Evolutionary conservation across 139 green algal genomes (phyloP).

Genomic region (Chlamydomonas eustigma): DNA sequence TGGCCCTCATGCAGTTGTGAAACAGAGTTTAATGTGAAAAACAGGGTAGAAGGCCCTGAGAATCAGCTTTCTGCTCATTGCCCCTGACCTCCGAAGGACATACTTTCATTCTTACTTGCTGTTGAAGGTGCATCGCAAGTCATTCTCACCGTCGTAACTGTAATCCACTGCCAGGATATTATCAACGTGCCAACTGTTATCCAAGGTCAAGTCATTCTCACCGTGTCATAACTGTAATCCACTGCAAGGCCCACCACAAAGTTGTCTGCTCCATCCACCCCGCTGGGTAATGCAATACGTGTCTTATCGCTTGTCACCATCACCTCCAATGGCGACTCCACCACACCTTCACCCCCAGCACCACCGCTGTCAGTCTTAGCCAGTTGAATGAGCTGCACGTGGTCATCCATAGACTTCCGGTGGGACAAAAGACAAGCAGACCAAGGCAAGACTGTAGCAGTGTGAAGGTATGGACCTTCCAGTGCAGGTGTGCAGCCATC

Average conservation of each 20-base stretch:
- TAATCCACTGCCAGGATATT: too few species aligned
- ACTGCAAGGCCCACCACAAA: constrained; percentile 38
- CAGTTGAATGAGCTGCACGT: constrained; percentile 39
- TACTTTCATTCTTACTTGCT: too few species aligned
- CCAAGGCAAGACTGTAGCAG: constrained; percentile 27
- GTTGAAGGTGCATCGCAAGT: too few species aligned
- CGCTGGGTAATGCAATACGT: constrained; percentile 52
- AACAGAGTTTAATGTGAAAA: too few species aligned
- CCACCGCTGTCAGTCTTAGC: background rate
- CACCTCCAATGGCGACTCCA: background rate
- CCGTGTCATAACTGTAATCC: constrained; percentile 11
- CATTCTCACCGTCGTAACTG: too few species aligned
- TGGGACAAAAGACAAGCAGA: constrained; percentile 34
- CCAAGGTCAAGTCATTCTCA: too few species aligned
- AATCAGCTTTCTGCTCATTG: too few species aligned
- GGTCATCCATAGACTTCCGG: constrained; percentile 50
- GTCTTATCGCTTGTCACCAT: constrained; percentile 43
- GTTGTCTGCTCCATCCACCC: constrained; percentile 46
- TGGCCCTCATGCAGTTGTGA: too few species aligned
- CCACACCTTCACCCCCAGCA: background rate
- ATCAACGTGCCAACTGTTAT: too few species aligned
- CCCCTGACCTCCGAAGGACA: too few species aligned
- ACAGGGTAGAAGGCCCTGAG: too few species aligned
- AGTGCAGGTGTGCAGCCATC: constrained; percentile 13
- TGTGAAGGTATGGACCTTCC: constrained; percentile 33